Base-by-base conservation (phyloP, 2,329 filamentous ascomycete species). In the Phialophora macrospora region DNA sequence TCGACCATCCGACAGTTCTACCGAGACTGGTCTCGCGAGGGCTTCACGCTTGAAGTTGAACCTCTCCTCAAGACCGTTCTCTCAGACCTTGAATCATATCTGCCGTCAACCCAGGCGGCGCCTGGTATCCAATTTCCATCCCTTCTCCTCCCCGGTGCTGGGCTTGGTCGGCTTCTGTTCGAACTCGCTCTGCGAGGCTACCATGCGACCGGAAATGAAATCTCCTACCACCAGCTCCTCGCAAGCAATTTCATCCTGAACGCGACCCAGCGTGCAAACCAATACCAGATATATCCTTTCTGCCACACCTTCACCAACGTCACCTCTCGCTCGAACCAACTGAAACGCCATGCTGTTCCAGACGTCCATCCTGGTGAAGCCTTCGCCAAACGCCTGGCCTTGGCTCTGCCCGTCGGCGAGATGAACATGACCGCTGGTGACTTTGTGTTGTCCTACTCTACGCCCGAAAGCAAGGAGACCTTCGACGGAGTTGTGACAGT, bases 371-470 rank as follows among this genome's bases (percentile, higher is more conserved):
- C 90, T 0, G 87, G 82, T 2, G 81, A 82, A 1, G 79, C 81
- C 0, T 80, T 94, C 56, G 75, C 79, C 30, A 73, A 77, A 14
- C 34, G 62, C n/a, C 49, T 65, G 28, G 63, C 55, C 54, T 60
- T 30, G 14, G 65, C 44, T 3, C 12, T 77, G 38, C 77, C 78
- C 12, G 79, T 77, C 28, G 91, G 91, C 41, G 81, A 87, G 38
- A 97, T 99, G 92, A 88, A 87, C 74, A 98, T 99, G 94, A 89
- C 90, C 24, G 91, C 93, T 0, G 93, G 92, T 3, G 95, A 99
- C 76, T 99, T 99, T 74, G 85, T 96, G 63, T 89, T 92, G n/a
- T 78, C 93, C 0, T 99, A 99, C 76, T 63, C 62, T 0, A 83
- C 88, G 64, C 81, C 85, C 0, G 84, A 85, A 0, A 86, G 91